Conservation (phyloP, 805 yeast genomes). For the Candida patagonica region DNA sequence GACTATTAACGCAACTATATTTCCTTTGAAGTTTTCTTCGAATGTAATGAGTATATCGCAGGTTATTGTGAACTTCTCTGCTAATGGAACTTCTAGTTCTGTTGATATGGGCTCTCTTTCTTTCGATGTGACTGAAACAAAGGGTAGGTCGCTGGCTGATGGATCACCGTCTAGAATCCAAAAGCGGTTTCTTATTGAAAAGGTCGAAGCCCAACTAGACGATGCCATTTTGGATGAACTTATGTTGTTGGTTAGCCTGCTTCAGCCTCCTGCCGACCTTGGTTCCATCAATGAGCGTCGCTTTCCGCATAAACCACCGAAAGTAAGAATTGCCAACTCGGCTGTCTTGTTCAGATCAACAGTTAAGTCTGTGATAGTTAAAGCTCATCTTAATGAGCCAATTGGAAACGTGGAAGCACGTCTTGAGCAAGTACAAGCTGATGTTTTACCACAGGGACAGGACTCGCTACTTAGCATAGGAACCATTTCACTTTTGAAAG, state of each 20-base stretch:
- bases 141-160: neutral
- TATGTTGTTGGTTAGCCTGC: neutral
- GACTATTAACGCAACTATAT: neutral
- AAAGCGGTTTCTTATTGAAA: neutral
- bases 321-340: constrained; percentile 4
- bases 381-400: constrained; percentile 1
- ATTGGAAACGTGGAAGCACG: constrained; percentile 10
- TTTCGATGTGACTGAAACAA: neutral
- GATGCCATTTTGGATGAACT: neutral
- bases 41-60: neutral
- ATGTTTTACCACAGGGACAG: neutral
- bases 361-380: constrained; percentile 7
- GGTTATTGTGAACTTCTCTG: neutral
- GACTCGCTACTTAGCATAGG: constrained; percentile 8
- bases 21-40: neutral
- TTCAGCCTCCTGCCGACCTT: neutral
- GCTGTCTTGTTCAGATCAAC: neutral
- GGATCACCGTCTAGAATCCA: neutral
- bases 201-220: neutral
- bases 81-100: neutral
- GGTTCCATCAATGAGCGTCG: too few species aligned
- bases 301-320: neutral
- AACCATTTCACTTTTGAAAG: constrained; percentile 11
- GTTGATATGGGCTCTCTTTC: neutral
- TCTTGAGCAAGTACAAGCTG: constrained; percentile 7